phyloP scores from a whole-genome alignment of 768 basidiomycete species.

The Lyophyllum semitale region DNA sequence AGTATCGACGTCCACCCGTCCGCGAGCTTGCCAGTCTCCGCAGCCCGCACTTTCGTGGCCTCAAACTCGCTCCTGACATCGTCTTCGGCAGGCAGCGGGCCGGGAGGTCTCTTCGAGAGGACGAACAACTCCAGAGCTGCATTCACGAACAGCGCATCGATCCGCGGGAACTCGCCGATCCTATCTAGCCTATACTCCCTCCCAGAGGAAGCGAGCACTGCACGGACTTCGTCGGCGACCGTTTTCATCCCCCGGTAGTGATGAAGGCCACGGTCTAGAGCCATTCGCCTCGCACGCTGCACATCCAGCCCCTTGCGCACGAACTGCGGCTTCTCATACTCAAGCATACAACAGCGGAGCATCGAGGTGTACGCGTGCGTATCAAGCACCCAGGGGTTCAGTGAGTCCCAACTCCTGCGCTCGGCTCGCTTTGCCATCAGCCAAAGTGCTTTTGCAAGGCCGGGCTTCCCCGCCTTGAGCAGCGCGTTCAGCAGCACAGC shows the following conservation, averaged over 20 bases:
- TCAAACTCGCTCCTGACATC: slow-evolving; percentile 3
- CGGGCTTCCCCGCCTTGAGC: slow-evolving; percentile 52
- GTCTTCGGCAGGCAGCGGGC: not conserved
- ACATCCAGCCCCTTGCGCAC: not conserved
- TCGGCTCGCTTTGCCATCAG: slow-evolving; percentile 61
- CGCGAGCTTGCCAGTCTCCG: not conserved
- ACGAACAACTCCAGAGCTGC: slow-evolving; percentile 51
- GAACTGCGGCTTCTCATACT: slow-evolving; percentile 31
- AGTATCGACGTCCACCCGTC: slow-evolving; percentile 15
- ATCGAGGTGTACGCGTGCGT: slow-evolving; percentile 73
- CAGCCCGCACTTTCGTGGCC: not conserved
- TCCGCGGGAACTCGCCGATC: slow-evolving; percentile 35
- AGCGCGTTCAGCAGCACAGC: slow-evolving; percentile 61
- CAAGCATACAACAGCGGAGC: slow-evolving; percentile 58
- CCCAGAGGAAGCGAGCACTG: not conserved
- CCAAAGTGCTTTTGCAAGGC: slow-evolving; percentile 67
- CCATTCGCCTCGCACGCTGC: not conserved
- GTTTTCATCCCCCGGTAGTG: slow-evolving; percentile 4
- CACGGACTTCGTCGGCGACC: slow-evolving; percentile 2
- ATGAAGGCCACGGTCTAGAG: slow-evolving; percentile 11
- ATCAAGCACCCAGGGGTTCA: slow-evolving; percentile 64
- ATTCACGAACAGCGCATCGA: slow-evolving; percentile 73
- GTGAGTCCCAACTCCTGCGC: slow-evolving; percentile 46
- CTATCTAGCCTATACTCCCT: slow-evolving; percentile 11
- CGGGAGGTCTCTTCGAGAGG: not conserved